Evolutionary conservation across 202 grass and related monocot genomes (phyloP).

Genomic region (Schoenoplectus tabernaemontani): DNA sequence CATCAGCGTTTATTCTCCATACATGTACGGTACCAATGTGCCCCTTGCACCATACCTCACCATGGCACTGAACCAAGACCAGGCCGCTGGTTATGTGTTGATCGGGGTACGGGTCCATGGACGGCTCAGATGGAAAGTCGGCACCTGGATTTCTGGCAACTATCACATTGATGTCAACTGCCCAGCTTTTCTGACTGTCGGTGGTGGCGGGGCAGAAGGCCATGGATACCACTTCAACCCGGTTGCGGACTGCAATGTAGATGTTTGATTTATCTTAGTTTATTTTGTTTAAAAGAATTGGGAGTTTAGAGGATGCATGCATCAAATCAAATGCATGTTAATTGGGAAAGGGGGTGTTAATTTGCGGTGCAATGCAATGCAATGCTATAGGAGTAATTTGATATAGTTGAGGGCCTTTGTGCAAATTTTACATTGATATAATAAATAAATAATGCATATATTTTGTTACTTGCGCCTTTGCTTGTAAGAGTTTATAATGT

Average conservation of each 20-base stretch:
- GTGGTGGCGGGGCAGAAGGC: constrained; percentile 17
- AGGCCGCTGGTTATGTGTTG: constrained; percentile 57
- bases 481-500: constrained; percentile 13
- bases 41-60: constrained; percentile 32
- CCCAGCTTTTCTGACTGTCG: constrained; percentile 57
- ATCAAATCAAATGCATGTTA: not conserved
- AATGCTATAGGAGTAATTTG: not conserved
- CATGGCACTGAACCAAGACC: constrained; percentile 38
- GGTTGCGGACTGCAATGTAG: constrained; percentile 38
- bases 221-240: constrained; percentile 47
- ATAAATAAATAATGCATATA: not conserved
- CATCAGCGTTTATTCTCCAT: constrained; percentile 52
- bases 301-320: not conserved
- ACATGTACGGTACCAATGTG: constrained; percentile 38
- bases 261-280: constrained; percentile 29
- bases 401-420: not conserved
- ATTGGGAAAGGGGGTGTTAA: not conserved
- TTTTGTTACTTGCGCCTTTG: not conserved
- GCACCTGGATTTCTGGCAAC: constrained; percentile 57
- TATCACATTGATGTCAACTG: constrained; percentile 77
- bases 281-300: not conserved
- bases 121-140: constrained; percentile 58
- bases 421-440: not conserved
- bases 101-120: constrained; percentile 50
- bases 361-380: not conserved